Conservation (phyloP, 768 basidiomycete species). For the Rhodotorula diobovata region DNA sequence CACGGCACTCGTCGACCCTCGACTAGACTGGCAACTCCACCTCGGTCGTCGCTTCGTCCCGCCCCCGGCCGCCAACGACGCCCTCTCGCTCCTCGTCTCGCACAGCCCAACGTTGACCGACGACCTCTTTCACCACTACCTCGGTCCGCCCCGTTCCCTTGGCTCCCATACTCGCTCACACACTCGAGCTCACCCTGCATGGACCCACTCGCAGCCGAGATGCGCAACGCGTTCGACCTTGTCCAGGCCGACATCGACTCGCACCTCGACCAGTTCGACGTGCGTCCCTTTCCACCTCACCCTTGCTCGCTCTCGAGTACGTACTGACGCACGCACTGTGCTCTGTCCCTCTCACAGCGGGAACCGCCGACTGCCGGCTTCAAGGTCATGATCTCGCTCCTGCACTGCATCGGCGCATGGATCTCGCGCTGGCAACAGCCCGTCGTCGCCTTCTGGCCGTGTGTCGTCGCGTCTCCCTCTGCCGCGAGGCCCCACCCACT, state of each 20-base stretch:
- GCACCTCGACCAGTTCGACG: slow-evolving; percentile 24
- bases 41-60: neutral
- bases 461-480: neutral
- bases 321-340: neutral
- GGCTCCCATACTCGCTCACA: neutral
- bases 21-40: neutral
- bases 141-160: neutral
- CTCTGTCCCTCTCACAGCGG: neutral
- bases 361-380: neutral
- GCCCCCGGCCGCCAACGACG: neutral
- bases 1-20: neutral
- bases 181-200: neutral
- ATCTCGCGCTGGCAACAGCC: slow-evolving; percentile 25
- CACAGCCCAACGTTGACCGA: slow-evolving; percentile 8
- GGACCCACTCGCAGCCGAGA: neutral
- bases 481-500: no score
- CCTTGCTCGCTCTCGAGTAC: neutral
- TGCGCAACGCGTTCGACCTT: slow-evolving; percentile 8
- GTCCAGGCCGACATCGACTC: slow-evolving; percentile 7
- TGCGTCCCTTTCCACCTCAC: neutral
- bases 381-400: slow-evolving; percentile 8
- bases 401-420: slow-evolving; percentile 18
- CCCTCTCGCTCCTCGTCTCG: neutral
- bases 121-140: slow-evolving; percentile 23
- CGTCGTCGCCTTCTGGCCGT: slow-evolving; percentile 18